These are phyloP conservation scores for Pholiota microspora DNA, from an alignment of 768 basidiomycete genomes.

Conservation along the genomic window DNA sequence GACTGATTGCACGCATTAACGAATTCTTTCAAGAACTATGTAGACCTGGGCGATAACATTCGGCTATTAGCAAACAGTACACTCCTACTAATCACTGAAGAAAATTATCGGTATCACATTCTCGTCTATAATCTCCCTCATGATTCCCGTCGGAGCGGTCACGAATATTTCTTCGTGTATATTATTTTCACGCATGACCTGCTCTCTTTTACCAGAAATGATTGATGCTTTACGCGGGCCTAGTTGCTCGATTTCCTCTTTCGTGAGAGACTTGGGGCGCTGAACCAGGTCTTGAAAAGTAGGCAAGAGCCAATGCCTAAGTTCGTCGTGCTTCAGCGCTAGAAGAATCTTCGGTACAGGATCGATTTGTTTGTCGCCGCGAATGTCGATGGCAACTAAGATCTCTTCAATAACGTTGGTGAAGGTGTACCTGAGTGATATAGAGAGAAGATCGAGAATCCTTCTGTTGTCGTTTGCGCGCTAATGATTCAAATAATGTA, in stretches of 20 bases:
- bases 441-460: constrained; percentile 1
- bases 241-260: not conserved
- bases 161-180: not conserved
- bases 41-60: no score
- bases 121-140: not conserved
- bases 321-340: not conserved
- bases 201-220: constrained; percentile 11
- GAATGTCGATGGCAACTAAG: not conserved
- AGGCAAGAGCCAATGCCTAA: not conserved
- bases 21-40: no score
- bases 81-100: not conserved
- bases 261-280: not conserved
- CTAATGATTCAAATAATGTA: not conserved
- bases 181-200: not conserved
- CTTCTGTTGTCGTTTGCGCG: not conserved
- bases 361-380: not conserved
- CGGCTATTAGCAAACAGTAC: not conserved
- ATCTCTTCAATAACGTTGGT: not conserved
- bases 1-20: no score
- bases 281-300: not conserved
- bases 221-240: constrained; percentile 27
- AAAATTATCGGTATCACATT: not conserved
- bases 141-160: not conserved
- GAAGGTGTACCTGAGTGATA: not conserved
- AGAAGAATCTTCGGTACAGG: constrained; percentile 1